Conservation (phyloP, 148 eudicot species). For the Salicornia ramosissima region DNA sequence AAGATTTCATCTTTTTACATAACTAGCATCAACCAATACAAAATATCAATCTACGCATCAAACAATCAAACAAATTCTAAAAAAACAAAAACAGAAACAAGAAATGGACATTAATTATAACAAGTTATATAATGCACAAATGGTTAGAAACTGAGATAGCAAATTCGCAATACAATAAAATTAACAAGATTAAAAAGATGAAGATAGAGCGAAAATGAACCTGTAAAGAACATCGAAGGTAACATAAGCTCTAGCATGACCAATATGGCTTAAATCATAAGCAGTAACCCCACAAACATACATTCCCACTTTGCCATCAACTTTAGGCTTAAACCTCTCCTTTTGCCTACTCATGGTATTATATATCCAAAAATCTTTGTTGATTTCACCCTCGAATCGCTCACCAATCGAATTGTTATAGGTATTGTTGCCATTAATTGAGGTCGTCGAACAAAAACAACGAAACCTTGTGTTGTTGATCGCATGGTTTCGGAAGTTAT, state of each 20-base stretch:
- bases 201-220: slow-evolving; percentile 21
- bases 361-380: slow-evolving; percentile 50
- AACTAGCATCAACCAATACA: not conserved
- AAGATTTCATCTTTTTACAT: not conserved
- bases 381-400: slow-evolving; percentile 12
- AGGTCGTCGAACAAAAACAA: not conserved
- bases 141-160: too few species aligned
- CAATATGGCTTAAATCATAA: slow-evolving; percentile 95
- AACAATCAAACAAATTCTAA: not conserved
- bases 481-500: not conserved
- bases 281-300: slow-evolving; percentile 95
- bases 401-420: not conserved
- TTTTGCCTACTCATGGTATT: slow-evolving; percentile 72
- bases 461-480: slow-evolving; percentile 15
- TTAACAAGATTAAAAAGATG: not conserved
- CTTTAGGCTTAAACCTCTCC: slow-evolving; percentile 63
- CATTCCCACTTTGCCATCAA: slow-evolving; percentile 80
- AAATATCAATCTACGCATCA: not conserved
- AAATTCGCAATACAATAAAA: not conserved
- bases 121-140: not conserved
- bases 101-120: not conserved
- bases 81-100: not conserved
- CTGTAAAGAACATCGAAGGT: slow-evolving; percentile 82
- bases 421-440: slow-evolving; percentile 7
- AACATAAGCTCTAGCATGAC: slow-evolving; percentile 90